Evolutionary conservation across 169 alveolate genomes (phyloP).

Genomic region (Plasmodium berghei): DNA sequence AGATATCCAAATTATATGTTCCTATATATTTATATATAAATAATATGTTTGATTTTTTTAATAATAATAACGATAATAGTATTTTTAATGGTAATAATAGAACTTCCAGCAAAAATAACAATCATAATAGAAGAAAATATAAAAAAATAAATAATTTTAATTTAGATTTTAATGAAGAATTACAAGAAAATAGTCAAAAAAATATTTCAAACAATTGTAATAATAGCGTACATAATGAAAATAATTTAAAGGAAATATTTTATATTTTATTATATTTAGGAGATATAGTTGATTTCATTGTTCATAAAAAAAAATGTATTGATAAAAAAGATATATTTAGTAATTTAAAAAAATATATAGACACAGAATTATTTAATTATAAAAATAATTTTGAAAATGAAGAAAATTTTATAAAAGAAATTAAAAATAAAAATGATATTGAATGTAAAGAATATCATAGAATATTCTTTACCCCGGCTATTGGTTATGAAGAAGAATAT

Average conservation of each 20-base stretch:
- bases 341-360: conserved; percentile 25
- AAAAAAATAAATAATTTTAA: conserved; percentile 33
- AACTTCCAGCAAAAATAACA: too few species aligned
- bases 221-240: conserved; percentile 3
- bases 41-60: conserved; percentile 30
- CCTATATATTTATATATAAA: conserved; percentile 42
- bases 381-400: background rate
- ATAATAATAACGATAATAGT: background rate
- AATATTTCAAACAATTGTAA: conserved; percentile 22
- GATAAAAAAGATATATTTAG: conserved; percentile 4
- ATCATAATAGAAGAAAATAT: background rate
- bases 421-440: conserved; percentile 34
- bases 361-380: conserved; percentile 18
- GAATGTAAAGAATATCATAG: conserved; percentile 27
- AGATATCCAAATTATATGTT: conserved; percentile 19
- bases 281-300: conserved; percentile 39
- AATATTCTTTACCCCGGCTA: conserved; percentile 7
- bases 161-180: conserved; percentile 36
- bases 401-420: conserved; percentile 13
- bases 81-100: too few species aligned
- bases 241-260: conserved; percentile 11
- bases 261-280: conserved; percentile 25
- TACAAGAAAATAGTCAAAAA: conserved; percentile 11
- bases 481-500: conserved; percentile 7
- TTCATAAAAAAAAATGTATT: conserved; percentile 2